Evolutionary conservation across 2,329 filamentous ascomycete species (phyloP).

Genomic region (Zymoseptoria pseudotritici): DNA sequence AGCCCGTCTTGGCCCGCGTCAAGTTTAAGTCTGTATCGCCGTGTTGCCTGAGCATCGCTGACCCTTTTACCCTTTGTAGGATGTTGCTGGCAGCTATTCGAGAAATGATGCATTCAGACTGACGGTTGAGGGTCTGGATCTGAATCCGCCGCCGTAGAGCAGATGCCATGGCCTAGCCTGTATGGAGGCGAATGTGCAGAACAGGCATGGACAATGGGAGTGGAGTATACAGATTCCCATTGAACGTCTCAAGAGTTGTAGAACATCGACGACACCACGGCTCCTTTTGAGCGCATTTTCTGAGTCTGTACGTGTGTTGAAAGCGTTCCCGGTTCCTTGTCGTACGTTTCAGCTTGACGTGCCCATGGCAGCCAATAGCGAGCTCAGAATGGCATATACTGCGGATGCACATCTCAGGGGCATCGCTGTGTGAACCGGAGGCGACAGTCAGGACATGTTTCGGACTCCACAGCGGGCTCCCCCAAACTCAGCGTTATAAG

Average conservation of each 20-base stretch:
- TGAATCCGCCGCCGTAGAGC: conserved; percentile 48
- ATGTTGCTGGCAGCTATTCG: conserved; percentile 80
- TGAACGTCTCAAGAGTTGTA: background rate
- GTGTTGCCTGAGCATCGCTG: no score
- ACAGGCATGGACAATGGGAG: background rate
- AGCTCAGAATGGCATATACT: background rate
- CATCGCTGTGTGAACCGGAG: background rate
- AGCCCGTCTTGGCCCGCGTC: no score
- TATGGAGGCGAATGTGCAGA: background rate
- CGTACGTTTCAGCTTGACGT: background rate
- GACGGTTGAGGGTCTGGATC: conserved; percentile 52
- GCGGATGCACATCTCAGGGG: background rate
- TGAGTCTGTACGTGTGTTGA: background rate
- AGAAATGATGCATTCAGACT: conserved; percentile 59
- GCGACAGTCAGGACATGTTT: background rate
- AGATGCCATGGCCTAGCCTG: background rate
- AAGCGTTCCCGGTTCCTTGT: background rate
- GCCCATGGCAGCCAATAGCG: background rate
- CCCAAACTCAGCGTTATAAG: background rate
- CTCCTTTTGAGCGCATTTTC: no score
- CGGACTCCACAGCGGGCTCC: background rate
- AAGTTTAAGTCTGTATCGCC: no score
- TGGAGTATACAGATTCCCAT: background rate
- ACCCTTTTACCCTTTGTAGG: conserved; percentile 27
- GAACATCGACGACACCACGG: background rate